Conservation (phyloP, 176 grass and related monocot species). For the Avena eriantha region DNA sequence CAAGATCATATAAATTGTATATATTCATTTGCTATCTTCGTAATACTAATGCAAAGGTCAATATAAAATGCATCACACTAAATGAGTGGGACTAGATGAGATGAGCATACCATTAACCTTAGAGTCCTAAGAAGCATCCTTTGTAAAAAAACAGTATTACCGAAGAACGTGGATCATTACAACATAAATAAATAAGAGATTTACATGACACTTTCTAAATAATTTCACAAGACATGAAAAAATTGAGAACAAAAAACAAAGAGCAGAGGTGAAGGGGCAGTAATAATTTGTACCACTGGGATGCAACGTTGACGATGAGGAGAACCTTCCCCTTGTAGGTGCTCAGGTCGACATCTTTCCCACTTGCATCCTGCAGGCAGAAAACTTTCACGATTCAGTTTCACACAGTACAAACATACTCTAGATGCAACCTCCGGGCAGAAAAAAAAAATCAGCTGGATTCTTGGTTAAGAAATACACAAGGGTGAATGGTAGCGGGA, state of each 20-base stretch:
- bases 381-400: background rate
- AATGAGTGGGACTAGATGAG: background rate
- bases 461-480: background rate
- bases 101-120: background rate
- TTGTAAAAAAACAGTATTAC: background rate
- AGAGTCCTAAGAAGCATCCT: background rate
- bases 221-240: background rate
- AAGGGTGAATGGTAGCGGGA: background rate
- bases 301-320: constrained; percentile 91
- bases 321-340: constrained; percentile 79
- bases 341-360: constrained; percentile 64
- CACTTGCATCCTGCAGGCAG: constrained; percentile 60
- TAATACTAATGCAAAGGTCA: background rate
- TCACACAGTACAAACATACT: background rate
- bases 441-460: background rate
- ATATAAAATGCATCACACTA: constrained; percentile 9
- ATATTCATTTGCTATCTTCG: background rate
- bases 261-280: background rate
- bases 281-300: constrained; percentile 61
- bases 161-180: background rate
- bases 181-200: background rate
- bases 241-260: background rate
- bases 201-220: background rate
- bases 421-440: background rate
- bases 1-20: constrained; percentile 8